Conservation (phyloP, 1,284 basidiomycete species). For the Cerioporus squamosus region DNA sequence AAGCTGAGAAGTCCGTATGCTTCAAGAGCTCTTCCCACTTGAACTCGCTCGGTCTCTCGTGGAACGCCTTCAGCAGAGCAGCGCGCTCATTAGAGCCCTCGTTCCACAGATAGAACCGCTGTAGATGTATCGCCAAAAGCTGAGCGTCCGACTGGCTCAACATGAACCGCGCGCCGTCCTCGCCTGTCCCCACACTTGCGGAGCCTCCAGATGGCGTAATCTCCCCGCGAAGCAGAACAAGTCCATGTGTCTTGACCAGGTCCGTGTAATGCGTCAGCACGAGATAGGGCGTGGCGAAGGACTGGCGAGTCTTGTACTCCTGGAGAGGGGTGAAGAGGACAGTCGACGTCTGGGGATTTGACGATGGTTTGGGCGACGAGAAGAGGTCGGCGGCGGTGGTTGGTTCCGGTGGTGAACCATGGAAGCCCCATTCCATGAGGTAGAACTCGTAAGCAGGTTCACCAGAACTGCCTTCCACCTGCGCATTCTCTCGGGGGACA, state of each 20-base stretch:
- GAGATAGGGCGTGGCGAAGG: constrained; percentile 91
- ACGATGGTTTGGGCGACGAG: constrained; percentile 35
- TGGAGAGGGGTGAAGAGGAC: constrained; percentile 93
- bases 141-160: constrained; percentile 84
- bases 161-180: constrained; percentile 51
- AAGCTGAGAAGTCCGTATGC: constrained; percentile 39
- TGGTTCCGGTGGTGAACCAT: constrained; percentile 65
- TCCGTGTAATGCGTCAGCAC: constrained; percentile 95
- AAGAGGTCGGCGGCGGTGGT: constrained; percentile 44
- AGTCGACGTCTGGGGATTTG: constrained; percentile 62
- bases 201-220: constrained; percentile 74
- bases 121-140: constrained; percentile 74
- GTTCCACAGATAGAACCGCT: constrained; percentile 82
- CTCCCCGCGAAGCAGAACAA: constrained; percentile 92
- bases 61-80: constrained; percentile 66
- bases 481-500: constrained; percentile 54
- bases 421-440: constrained; percentile 86
- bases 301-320: constrained; percentile 89
- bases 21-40: constrained; percentile 74
- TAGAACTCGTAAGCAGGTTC: constrained; percentile 79
- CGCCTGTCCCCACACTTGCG: constrained; percentile 27
- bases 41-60: constrained; percentile 74
- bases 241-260: constrained; percentile 76
- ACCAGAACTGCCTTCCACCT: constrained; percentile 34
- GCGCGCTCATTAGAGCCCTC: constrained; percentile 44